Evolutionary conservation across 208 protist genomes (phyloP), one percentile per base, ranked within the genome.

Genomic region (Trypanosoma avium): DNA sequence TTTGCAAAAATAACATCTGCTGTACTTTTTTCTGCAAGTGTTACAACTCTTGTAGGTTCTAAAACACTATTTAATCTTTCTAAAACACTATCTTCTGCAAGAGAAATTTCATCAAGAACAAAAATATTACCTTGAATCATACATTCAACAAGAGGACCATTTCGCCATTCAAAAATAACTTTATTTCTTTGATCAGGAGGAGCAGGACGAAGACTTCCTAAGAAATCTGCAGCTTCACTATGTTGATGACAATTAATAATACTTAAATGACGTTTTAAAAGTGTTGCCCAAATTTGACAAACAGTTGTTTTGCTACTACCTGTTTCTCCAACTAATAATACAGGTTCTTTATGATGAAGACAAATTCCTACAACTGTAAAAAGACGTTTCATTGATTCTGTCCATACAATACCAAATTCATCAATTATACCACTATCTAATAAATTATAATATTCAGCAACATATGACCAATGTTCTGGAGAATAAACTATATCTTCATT

Each of bases 161-260:
- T 98, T 17, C 93, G 72, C 99, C 99, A 99, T 63, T 85, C 81
- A 75, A 99, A 99, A 15, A 99, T 71, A 5, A 75, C 79, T 42
- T 77, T 70, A 57, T 83, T 81, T 27, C 79, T 85, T n/a, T 85
- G 75, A 38, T 95, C 80, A 45, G 90, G 88, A 38, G 77, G 86
- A 15, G 82, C 81, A 13, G 94, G 94, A 36, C 93, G 82, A 8
- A 97, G 84, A 55, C 85, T 87, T 46, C 98, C 98, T 7, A 99
- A 66, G 55, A 99, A 99, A 81, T 99, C 99, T 4, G 96, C 73
- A 10, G 98, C 97, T 74, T 99, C 99, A 21, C 98, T 99, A 84
- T 99, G 95, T 79, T 99, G 97, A 79, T 99, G 99, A 75, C 98
- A 99, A 79, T 99, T 99, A 10, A 99, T 30, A 53, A 99, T 99